Evolutionary conservation across 2,329 filamentous ascomycete species (phyloP).

Genomic region (Aspergillus glaucus): DNA sequence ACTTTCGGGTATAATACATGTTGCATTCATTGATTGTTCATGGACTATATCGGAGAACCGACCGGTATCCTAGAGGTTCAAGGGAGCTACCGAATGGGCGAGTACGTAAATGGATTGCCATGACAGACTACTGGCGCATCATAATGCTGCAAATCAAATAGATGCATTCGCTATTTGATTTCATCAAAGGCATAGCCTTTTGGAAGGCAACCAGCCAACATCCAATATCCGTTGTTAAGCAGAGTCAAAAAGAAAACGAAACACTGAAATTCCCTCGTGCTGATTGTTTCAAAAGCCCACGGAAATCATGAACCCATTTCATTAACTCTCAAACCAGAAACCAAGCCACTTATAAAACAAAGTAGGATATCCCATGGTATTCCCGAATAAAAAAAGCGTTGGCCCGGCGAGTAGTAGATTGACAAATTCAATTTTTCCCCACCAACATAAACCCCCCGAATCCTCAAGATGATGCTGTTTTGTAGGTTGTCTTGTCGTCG

Average conservation of each 20-base stretch:
- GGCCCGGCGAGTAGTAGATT: background rate
- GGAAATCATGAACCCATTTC: background rate
- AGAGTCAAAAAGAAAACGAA: background rate
- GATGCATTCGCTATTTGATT: background rate
- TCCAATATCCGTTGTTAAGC: background rate
- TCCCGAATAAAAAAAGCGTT: background rate
- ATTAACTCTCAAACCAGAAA: background rate
- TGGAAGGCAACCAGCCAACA: background rate
- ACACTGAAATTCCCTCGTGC: background rate
- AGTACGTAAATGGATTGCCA: no score
- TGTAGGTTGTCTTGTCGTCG: background rate
- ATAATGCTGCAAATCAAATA: background rate
- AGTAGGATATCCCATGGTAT: no score
- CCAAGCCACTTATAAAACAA: background rate
- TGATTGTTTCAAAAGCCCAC: background rate
- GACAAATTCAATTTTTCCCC: background rate
- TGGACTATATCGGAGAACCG: no score
- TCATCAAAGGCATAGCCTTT: no score
- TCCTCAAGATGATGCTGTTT: background rate
- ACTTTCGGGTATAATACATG: no score
- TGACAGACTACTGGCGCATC: no score
- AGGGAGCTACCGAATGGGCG: no score
- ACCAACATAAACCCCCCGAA: conserved; percentile 1
- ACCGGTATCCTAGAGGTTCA: no score
- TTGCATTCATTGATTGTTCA: no score